phyloP scores from a whole-genome alignment of 352 stramenopile genomes.

The Globisporangium recalcitrans region DNA sequence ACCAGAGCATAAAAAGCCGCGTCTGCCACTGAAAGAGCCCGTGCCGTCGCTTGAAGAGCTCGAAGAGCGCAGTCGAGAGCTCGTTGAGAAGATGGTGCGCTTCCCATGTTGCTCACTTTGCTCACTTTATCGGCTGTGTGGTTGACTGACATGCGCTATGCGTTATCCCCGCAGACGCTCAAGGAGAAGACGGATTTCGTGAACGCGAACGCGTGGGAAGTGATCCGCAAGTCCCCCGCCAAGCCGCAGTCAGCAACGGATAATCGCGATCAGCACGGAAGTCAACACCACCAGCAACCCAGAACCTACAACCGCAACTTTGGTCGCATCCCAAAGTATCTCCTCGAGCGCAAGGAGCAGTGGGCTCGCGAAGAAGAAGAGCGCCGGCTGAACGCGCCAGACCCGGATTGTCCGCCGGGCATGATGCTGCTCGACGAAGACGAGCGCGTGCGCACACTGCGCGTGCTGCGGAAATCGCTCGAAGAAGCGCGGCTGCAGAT shows the following conservation, averaged over 20 bases:
- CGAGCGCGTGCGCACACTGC: constrained; percentile 65
- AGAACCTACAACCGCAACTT: constrained; percentile 35
- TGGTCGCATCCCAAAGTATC: constrained; percentile 62
- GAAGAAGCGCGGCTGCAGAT: constrained; percentile 61
- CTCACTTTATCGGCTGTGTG: no score
- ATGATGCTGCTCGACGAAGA: constrained; percentile 84
- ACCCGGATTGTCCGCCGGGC: constrained; percentile 82
- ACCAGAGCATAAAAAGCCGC: constrained; percentile 1
- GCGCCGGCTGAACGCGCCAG: constrained; percentile 53
- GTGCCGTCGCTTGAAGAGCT: constrained; percentile 52
- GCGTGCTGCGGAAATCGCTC: constrained; percentile 57
- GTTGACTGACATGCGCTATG: background rate
- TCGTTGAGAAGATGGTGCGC: constrained; percentile 28
- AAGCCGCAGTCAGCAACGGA: constrained; percentile 6
- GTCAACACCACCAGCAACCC: constrained; percentile 11
- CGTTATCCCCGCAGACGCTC: constrained; percentile 25
- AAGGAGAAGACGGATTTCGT: constrained; percentile 67
- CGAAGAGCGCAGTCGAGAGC: constrained; percentile 30
- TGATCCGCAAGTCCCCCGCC: constrained; percentile 48
- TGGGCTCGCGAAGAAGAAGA: constrained; percentile 86
- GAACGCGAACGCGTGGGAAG: constrained; percentile 70
- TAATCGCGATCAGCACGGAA: constrained; percentile 4
- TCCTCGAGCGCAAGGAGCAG: constrained; percentile 68
- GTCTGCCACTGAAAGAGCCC: constrained; percentile 30
- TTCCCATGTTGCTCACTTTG: background rate